These are phyloP conservation scores for Termitomyces sp. DNA, from an alignment of 768 basidiomycete genomes.

Conservation along the genomic window DNA sequence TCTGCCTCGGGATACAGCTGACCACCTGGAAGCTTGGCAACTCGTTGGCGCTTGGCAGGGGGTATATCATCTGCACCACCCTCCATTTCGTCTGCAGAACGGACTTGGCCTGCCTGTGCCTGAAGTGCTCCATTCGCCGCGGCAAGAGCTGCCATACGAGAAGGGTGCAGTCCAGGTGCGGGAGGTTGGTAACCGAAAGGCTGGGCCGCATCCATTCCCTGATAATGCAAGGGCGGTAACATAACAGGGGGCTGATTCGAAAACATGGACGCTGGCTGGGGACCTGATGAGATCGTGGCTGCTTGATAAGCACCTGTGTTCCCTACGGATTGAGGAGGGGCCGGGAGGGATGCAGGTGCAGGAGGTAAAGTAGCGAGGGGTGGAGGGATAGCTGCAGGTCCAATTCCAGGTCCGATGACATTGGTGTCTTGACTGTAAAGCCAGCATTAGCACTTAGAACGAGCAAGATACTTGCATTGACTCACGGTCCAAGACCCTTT, in stretches of 20 bases:
- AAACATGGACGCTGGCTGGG: conserved; percentile 80
- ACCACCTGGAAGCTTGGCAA: conserved; percentile 82
- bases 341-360: conserved; percentile 67
- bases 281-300: conserved; percentile 86
- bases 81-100: conserved; percentile 80
- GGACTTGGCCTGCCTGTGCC: conserved; percentile 64
- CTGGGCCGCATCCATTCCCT: conserved; percentile 69
- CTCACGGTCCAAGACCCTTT: conserved; percentile 84
- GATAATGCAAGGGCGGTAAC: conserved; percentile 82
- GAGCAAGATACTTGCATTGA: conserved; percentile 16
- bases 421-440: conserved; percentile 59
- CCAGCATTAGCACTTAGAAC: neutral
- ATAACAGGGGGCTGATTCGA: conserved; percentile 58
- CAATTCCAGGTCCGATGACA: conserved; percentile 85
- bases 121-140: conserved; percentile 44
- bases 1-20: conserved; percentile 81
- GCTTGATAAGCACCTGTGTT: conserved; percentile 58
- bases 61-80: conserved; percentile 58
- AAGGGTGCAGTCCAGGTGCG: conserved; percentile 59
- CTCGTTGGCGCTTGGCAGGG: conserved; percentile 82
- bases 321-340: conserved; percentile 51
- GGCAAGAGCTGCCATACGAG: conserved; percentile 57
- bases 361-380: conserved; percentile 63
- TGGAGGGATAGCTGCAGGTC: conserved; percentile 69
- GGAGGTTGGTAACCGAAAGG: conserved; percentile 78